phyloP scores from a whole-genome alignment of 768 basidiomycete species.

The Melanogaster broomeanus region DNA sequence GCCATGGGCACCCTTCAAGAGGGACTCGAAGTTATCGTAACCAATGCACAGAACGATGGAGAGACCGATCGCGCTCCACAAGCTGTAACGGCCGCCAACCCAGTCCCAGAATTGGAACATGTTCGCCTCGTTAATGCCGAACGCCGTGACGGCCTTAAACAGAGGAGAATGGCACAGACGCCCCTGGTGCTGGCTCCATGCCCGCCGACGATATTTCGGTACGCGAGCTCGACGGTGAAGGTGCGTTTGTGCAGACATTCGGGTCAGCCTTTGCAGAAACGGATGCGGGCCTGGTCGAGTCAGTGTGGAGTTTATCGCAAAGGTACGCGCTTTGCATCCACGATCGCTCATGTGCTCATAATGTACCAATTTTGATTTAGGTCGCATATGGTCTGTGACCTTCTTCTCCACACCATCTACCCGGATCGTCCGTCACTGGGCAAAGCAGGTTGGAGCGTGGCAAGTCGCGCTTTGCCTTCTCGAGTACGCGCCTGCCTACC shows the following conservation, averaged over 20 bases:
- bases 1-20: constrained; percentile 90
- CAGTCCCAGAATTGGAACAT: constrained; percentile 99
- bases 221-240: constrained; percentile 49
- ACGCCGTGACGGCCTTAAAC: constrained; percentile 88
- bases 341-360: background rate
- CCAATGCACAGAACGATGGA: constrained; percentile 93
- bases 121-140: constrained; percentile 88
- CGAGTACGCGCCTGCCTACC: constrained; percentile 59
- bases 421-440: background rate
- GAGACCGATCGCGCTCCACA: constrained; percentile 98
- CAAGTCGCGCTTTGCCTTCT: constrained; percentile 51
- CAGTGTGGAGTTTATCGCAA: constrained; percentile 65
- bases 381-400: constrained; percentile 28
- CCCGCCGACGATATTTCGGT: constrained; percentile 58
- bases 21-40: constrained; percentile 88
- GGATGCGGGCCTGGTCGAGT: constrained; percentile 65
- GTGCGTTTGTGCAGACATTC: constrained; percentile 47
- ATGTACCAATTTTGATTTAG: constrained; percentile 3
- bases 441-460: constrained; percentile 27
- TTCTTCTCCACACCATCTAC: constrained; percentile 20
- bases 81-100: constrained; percentile 97
- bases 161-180: constrained; percentile 59
- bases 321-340: constrained; percentile 29
- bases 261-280: constrained; percentile 63
- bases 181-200: constrained; percentile 43